These are phyloP conservation scores for Penicillium odoratum DNA, from an alignment of 495 filamentous ascomycete species.

Conservation along the genomic window DNA sequence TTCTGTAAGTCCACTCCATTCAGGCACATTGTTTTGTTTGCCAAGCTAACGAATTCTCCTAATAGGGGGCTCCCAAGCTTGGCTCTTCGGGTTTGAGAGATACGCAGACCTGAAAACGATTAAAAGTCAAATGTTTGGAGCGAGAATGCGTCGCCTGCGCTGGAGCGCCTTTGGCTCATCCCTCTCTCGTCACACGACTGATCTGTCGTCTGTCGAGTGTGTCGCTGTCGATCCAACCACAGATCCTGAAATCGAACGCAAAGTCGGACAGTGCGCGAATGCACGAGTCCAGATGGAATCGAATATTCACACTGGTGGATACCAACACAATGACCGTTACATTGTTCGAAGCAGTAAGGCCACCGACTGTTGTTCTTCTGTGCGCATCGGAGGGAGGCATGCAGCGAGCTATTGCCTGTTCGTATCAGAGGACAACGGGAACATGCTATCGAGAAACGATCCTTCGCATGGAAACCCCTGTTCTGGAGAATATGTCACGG, in stretches of 20 bases:
- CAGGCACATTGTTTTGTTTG: neutral
- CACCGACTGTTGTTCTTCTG: conserved; percentile 2
- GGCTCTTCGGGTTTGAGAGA: conserved; percentile 2
- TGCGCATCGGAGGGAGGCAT: conserved; percentile 5
- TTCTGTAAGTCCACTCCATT: neutral
- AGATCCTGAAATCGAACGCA: no score
- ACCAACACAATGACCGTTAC: conserved; percentile 4
- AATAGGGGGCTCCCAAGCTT: conserved; percentile 4
- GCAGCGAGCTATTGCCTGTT: conserved; percentile 5
- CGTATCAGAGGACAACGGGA: conserved; percentile 1
- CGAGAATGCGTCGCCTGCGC: neutral
- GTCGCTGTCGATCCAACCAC: no score
- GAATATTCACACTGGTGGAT: neutral
- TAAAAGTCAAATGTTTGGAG: neutral
- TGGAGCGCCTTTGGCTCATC: conserved; percentile 1
- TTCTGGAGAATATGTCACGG: conserved; percentile 2
- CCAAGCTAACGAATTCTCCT: neutral
- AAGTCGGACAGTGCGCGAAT: no score
- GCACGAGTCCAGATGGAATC: no score
- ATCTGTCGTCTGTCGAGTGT: no score
- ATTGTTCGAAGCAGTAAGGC: neutral
- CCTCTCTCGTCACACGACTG: neutral
- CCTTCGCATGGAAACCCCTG: conserved; percentile 4
- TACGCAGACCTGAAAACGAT: neutral
- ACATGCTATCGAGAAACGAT: neutral